A percentile compares a stretch with the other conserved stretches of the same genome.
Evolutionary conservation across 257 asterid genomes (phyloP).

Genomic region (Solanum paucissectum): DNA sequence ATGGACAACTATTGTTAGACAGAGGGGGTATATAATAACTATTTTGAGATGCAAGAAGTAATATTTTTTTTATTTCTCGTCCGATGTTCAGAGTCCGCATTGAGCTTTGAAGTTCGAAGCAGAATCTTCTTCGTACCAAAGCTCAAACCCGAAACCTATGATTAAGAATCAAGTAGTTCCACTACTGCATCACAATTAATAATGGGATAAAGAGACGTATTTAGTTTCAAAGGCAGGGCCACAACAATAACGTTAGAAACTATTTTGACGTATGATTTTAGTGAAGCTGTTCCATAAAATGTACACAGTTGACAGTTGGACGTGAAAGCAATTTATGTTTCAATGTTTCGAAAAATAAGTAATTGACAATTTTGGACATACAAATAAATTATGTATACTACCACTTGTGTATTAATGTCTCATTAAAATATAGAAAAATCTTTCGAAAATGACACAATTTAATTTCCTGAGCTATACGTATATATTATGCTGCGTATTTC

Average conservation of each 20-base stretch:
- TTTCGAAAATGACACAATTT: neutral
- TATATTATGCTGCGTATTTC: neutral
- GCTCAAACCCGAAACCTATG: fast-evolving
- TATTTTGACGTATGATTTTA: neutral
- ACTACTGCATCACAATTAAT: too few relatives aligned
- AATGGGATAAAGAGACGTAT: neutral
- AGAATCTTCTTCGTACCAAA: too few relatives aligned
- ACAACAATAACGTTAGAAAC: neutral
- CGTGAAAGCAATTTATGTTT: neutral
- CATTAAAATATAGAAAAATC: neutral
- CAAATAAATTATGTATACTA: neutral
- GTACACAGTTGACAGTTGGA: neutral
- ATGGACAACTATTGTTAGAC: too few relatives aligned
- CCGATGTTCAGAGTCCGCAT: too few relatives aligned
- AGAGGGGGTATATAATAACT: too few relatives aligned
- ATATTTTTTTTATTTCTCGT: too few relatives aligned
- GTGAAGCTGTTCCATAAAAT: neutral
- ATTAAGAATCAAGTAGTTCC: too few relatives aligned
- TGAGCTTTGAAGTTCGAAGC: too few relatives aligned
- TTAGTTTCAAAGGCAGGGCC: neutral
- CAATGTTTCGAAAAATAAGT: neutral
- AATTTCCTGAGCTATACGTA: neutral
- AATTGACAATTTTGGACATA: neutral
- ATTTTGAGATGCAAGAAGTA: too few relatives aligned
- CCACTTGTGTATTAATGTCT: neutral